phyloP scores from a whole-genome alignment of 1,284 basidiomycete genomes.

The Boletellus deceptivus region DNA sequence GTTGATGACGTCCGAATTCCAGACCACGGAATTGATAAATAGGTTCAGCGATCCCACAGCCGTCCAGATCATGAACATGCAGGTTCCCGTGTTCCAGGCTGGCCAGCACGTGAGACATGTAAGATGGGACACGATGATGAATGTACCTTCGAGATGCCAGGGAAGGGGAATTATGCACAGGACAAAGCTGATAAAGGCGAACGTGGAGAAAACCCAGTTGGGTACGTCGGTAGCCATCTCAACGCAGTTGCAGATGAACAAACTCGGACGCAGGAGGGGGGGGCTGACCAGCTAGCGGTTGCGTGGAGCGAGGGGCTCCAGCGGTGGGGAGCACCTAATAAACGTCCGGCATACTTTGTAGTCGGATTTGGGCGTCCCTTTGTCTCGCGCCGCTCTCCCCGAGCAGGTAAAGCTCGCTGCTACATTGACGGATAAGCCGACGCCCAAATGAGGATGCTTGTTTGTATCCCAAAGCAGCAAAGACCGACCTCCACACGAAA shows the following conservation, averaged over 20 bases:
- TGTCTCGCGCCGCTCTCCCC: constrained; percentile 21
- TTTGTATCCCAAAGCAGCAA: constrained; percentile 25
- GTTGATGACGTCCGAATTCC: constrained; percentile 48
- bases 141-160: constrained; percentile 42
- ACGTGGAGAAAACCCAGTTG: constrained; percentile 32
- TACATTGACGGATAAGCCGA: constrained; percentile 29
- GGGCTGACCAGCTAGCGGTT: constrained; percentile 5
- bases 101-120: constrained; percentile 5
- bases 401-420: constrained; percentile 1
- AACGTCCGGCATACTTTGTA: constrained; percentile 19
- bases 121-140: not conserved
- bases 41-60: constrained; percentile 48
- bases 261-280: constrained; percentile 2
- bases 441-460: constrained; percentile 19
- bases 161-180: constrained; percentile 43
- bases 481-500: constrained; percentile 13
- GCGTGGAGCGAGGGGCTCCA: constrained; percentile 5
- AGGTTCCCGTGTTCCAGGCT: constrained; percentile 56
- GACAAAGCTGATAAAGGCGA: constrained; percentile 37
- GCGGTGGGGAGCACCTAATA: constrained; percentile 20
- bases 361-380: constrained; percentile 38
- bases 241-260: constrained; percentile 24
- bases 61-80: constrained; percentile 60
- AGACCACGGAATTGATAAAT: constrained; percentile 54
- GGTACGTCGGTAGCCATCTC: constrained; percentile 24